phyloP scores from a whole-genome alignment of 1,139 yeast genomes.

The Chernovozyma sophiae-reginae region DNA sequence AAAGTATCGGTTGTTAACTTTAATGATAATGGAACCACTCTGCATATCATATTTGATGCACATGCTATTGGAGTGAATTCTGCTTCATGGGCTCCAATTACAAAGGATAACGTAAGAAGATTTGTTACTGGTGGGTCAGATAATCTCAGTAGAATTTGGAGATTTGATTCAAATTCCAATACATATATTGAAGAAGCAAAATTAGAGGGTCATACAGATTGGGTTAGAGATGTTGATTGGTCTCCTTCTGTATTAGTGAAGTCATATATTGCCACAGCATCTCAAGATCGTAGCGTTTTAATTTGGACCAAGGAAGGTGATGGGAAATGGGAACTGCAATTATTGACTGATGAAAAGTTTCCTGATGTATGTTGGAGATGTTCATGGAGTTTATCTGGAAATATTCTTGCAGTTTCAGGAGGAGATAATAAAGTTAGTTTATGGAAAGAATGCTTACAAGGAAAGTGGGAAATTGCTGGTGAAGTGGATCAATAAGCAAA shows the following conservation, averaged over 20 bases:
- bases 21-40: slow-evolving; percentile 83
- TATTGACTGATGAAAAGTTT: slow-evolving; percentile 73
- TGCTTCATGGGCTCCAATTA: slow-evolving; percentile 92
- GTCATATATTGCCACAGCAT: slow-evolving; percentile 94
- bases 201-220: slow-evolving; percentile 88
- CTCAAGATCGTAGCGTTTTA: slow-evolving; percentile 92
- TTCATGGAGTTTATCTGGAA: slow-evolving; percentile 95
- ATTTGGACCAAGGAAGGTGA: slow-evolving; percentile 81
- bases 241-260: slow-evolving; percentile 85
- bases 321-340: slow-evolving; percentile 78
- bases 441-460: slow-evolving; percentile 93
- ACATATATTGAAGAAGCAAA: slow-evolving; percentile 71
- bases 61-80: slow-evolving; percentile 93
- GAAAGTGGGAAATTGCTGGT: slow-evolving; percentile 96
- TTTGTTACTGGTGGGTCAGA: slow-evolving; percentile 96
- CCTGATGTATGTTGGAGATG: slow-evolving; percentile 99
- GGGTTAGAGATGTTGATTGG: slow-evolving; percentile 99
- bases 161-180: slow-evolving; percentile 50
- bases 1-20: slow-evolving; percentile 86
- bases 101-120: slow-evolving; percentile 44
- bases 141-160: slow-evolving; percentile 90
- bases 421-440: slow-evolving; percentile 94
- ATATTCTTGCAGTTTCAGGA: slow-evolving; percentile 90
- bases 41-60: slow-evolving; percentile 64
- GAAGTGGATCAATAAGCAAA: slow-evolving; percentile 69